Conservation (phyloP, 2,329 filamentous ascomycete genomes). For the Meredithiella fracta region DNA sequence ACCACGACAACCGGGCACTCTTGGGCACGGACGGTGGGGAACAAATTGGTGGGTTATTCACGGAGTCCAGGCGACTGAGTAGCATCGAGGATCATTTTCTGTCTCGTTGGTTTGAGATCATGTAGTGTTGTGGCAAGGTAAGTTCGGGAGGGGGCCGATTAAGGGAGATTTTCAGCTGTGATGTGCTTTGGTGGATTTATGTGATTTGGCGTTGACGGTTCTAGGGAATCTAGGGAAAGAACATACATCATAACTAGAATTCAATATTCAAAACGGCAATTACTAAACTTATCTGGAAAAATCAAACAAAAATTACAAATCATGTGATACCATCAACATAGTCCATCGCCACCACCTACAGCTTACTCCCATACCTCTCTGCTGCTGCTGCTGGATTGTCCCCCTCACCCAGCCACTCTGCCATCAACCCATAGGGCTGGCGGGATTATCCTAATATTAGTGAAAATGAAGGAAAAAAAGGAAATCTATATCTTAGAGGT, state of each 20-base stretch:
- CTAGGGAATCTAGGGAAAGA: too few species aligned
- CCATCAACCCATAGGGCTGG: conserved; percentile 93
- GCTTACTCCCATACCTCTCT: conserved; percentile 26
- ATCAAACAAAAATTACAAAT: not conserved
- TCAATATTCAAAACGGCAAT: too few species aligned
- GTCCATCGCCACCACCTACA: not conserved
- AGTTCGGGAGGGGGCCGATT: not conserved
- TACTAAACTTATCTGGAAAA: too few species aligned
- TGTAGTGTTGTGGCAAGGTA: not conserved
- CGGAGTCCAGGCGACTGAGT: not conserved
- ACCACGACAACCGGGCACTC: not conserved
- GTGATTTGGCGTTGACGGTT: too few species aligned
- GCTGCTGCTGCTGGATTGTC: conserved; percentile 32
- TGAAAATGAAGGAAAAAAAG: conserved; percentile 21
- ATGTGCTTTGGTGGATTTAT: too few species aligned
- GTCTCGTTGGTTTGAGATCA: not conserved
- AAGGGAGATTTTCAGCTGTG: not conserved
- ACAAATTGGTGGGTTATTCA: not conserved
- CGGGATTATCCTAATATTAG: conserved; percentile 96
- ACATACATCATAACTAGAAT: too few species aligned
- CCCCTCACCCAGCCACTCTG: conserved; percentile 68
- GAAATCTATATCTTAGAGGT: not conserved
- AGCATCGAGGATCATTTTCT: too few species aligned
- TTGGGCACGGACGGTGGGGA: not conserved
- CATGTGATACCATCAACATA: not conserved